Percentiles rank a stretch among this genome's conserved stretches.
phyloP scores from a whole-genome alignment of 164 flowering plant genomes.

The Sedum album region DNA sequence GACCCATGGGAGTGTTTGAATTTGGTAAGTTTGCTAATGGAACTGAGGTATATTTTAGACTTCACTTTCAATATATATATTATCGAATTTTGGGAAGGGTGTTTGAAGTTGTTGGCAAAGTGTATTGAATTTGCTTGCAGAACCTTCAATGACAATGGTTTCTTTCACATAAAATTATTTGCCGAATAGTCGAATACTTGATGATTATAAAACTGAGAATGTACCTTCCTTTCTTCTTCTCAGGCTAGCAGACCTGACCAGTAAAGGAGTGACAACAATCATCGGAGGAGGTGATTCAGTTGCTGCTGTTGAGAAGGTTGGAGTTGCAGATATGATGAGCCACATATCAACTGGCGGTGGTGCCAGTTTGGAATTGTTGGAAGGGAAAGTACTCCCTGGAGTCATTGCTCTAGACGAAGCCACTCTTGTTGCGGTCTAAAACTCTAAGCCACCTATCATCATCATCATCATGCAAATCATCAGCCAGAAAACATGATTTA shows the following conservation, averaged over 20 bases:
- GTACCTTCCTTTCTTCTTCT: too few species aligned
- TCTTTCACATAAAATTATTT: too few species aligned
- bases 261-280: too few species aligned
- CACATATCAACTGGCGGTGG: slow-evolving; percentile 91
- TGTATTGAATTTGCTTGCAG: too few species aligned
- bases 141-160: too few species aligned
- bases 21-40: slow-evolving; percentile 70
- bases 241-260: too few species aligned
- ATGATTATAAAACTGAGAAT: too few species aligned
- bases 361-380: slow-evolving; percentile 77
- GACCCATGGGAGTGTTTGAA: slow-evolving; percentile 84
- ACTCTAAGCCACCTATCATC: slow-evolving; percentile 22
- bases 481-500: background rate
- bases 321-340: slow-evolving; percentile 67
- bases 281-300: too few species aligned
- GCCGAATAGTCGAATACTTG: too few species aligned
- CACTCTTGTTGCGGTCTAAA: slow-evolving; percentile 35
- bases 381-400: slow-evolving; percentile 75
- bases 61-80: background rate
- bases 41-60: slow-evolving; percentile 46
- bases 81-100: too few species aligned
- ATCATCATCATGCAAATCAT: background rate
- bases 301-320: too few species aligned
- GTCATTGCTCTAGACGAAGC: slow-evolving; percentile 72
- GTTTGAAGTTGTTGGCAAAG: too few species aligned